Evolutionary conservation across 768 basidiomycete species (phyloP).

Genomic region (Obba rivulosa): DNA sequence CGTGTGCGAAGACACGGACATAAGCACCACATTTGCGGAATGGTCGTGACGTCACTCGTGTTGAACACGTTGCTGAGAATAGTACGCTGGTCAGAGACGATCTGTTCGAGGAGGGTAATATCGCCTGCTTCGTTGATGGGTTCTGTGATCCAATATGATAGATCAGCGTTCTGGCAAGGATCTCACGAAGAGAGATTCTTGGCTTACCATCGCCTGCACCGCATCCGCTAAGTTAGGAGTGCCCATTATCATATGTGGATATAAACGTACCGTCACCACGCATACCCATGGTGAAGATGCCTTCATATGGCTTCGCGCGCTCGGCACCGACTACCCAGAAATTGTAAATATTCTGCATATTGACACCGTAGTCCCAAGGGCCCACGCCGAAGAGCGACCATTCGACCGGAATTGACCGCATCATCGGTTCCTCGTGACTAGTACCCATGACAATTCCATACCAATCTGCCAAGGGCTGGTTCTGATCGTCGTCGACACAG

Average conservation of each 20-base stretch:
- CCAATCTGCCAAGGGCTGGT: constrained; percentile 56
- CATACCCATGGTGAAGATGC: constrained; percentile 66
- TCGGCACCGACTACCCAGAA: constrained; percentile 61
- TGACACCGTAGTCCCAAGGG: constrained; percentile 57
- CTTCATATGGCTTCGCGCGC: constrained; percentile 55
- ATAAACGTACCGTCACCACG: constrained; percentile 36
- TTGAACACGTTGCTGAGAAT: constrained; percentile 52
- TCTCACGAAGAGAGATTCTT: background rate
- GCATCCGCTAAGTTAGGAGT: background rate
- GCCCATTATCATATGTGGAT: background rate
- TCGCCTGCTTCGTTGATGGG: constrained; percentile 48
- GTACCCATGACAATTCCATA: constrained; percentile 73
- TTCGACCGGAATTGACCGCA: constrained; percentile 63
- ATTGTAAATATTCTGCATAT: constrained; percentile 47
- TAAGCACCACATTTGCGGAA: constrained; percentile 65
- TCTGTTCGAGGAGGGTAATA: constrained; percentile 46
- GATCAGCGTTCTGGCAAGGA: background rate
- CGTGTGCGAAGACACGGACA: constrained; percentile 30
- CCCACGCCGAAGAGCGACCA: constrained; percentile 54
- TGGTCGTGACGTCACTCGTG: constrained; percentile 37
- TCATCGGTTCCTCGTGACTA: constrained; percentile 73
- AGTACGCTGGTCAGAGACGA: constrained; percentile 56
- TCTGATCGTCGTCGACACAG: constrained; percentile 52
- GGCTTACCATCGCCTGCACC: constrained; percentile 42
- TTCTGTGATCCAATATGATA: constrained; percentile 26